Evolutionary conservation across 169 alveolate genomes (phyloP).

Genomic region (Cryptosporidium meleagridis): DNA sequence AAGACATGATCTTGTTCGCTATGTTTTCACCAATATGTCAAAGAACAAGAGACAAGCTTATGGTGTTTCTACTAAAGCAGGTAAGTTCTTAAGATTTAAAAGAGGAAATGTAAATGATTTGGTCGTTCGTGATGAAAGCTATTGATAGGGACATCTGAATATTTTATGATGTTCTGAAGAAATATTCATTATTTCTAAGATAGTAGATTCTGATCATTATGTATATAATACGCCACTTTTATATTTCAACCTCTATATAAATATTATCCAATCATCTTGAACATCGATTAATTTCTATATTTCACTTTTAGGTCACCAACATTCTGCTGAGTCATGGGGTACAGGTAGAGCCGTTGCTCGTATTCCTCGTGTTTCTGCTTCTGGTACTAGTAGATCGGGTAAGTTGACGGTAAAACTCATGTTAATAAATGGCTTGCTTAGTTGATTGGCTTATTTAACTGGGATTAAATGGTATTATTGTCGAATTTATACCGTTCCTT

Average conservation of each 20-base stretch:
- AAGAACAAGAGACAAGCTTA: constrained; percentile 97
- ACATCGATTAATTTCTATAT: neutral
- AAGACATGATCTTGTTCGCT: constrained; percentile 96
- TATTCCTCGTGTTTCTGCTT: constrained; percentile 99
- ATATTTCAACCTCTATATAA: neutral
- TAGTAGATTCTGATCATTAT: constrained; percentile 67
- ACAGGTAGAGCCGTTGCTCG: constrained; percentile 99
- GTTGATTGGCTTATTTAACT: neutral
- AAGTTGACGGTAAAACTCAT: neutral
- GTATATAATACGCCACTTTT: neutral
- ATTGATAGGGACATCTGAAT: constrained; percentile 74
- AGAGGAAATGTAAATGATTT: neutral
- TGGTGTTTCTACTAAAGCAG: constrained; percentile 92
- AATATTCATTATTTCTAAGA: constrained; percentile 51
- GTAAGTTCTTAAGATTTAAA: constrained; percentile 66
- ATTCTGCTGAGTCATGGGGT: constrained; percentile 99
- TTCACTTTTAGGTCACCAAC: constrained; percentile 89
- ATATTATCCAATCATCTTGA: neutral
- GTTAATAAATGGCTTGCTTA: neutral
- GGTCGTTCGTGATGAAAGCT: constrained; percentile 38
- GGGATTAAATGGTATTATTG: no score
- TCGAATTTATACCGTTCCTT: neutral
- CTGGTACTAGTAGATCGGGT: constrained; percentile 97
- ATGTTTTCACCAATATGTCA: constrained; percentile 93
- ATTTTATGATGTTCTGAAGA: constrained; percentile 14